These are phyloP conservation scores for Serendipita sp. DNA, from an alignment of 768 basidiomycete species.

Conservation along the genomic window DNA sequence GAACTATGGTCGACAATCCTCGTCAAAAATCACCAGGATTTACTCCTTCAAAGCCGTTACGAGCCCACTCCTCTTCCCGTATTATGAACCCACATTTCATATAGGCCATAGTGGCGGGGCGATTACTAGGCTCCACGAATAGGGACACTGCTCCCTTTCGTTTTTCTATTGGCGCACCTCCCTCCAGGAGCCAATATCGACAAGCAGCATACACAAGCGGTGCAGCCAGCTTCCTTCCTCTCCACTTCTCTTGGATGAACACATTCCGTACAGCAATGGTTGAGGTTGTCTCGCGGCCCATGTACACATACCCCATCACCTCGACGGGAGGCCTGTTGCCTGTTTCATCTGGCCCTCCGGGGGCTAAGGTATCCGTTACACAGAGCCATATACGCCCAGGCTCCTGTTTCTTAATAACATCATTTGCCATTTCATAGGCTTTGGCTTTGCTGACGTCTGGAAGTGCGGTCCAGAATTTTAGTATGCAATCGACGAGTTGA, in stretches of 20 bases:
- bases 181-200: not conserved
- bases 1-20: not conserved
- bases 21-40: not conserved
- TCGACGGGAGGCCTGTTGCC: not conserved
- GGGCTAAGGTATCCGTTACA: not conserved
- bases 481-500: not conserved
- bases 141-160: not conserved
- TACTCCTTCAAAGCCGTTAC: not conserved
- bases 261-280: conserved; percentile 2
- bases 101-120: not conserved
- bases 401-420: not conserved
- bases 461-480: not conserved
- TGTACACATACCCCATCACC: not conserved
- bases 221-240: not conserved
- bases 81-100: not conserved
- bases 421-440: not conserved
- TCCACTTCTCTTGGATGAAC: not conserved
- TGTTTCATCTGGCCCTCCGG: not conserved
- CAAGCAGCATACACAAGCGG: not conserved
- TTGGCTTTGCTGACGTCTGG: not conserved
- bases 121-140: not conserved
- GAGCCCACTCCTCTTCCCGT: not conserved
- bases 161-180: not conserved
- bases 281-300: not conserved
- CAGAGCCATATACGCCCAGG: not conserved